Evolutionary conservation across 169 alveolate species (phyloP), one percentile per base, ranked within the genome.

Genomic region (Theileria orientalis): DNA sequence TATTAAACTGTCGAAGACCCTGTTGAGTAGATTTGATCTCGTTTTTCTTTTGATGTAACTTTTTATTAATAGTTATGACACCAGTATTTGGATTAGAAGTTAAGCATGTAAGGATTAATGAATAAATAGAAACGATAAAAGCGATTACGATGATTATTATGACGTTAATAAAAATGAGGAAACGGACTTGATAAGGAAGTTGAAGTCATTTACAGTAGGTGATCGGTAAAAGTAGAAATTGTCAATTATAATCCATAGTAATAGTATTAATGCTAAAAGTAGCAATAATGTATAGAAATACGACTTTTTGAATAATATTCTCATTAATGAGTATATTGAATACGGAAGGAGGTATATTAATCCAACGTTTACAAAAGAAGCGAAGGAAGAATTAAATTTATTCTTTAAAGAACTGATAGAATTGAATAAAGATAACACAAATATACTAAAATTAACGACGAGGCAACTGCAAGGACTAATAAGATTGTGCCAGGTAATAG

Each of bases 401-500:
- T 74, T 74, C 60, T 74, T 56, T 46, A 23, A 33, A 21, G 83
- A 74, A 21, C 19, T 74, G 41, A 30, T 69, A 23, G 35, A 23
- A 21, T 25, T 63, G 29, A 54, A 54, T 11, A 62, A 44, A 40
- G 27, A 19, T 27, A 40, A 49, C 23, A 42, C 25, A 5, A 41
- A 64, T 32, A 8, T 40, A 0, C 16, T 87, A 9, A 84, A 94
- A 67, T 88, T 91, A 11, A 94, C 97, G 19, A 84, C 92, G 8
- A 82, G 98, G 74, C 92, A 91, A 83, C 73, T 95, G 25, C 98
- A 95, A 74, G 87, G 96, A 6, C 66, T 95, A 29, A 91, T 93
- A 25, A 83, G 98, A 30, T 61, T 95, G 25, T 79, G 95, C 56
- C 95, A 95, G 87, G 98, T 97, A 19, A 91, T n/a, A n/a, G n/a